phyloP scores from a whole-genome alignment of 345 rosid genomes.

The Gossypium mustelinum region DNA sequence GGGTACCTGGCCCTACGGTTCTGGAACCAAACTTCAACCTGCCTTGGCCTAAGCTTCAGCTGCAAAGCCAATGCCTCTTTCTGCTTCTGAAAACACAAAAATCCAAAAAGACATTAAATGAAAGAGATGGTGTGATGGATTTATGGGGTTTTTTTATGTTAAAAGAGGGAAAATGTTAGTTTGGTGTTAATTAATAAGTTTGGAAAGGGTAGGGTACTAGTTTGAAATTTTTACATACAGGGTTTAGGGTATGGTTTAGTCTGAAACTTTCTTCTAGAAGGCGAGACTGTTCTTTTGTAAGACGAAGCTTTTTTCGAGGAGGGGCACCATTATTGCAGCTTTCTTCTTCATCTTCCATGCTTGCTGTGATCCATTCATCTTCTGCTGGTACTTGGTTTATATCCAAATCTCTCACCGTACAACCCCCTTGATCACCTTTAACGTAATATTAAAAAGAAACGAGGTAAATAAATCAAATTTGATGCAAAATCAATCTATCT shows the following conservation, averaged over 20 bases:
- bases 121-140: neutral
- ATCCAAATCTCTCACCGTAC: conserved; percentile 53
- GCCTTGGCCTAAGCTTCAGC: conserved; percentile 80
- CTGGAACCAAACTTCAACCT: conserved; percentile 99
- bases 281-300: conserved; percentile 86
- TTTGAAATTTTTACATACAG: conserved; percentile 31
- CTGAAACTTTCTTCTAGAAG: conserved; percentile 96
- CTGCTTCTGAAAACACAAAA: conserved; percentile 58
- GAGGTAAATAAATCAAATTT: neutral
- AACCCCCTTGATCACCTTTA: conserved; percentile 22
- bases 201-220: neutral
- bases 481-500: conserved; percentile 1
- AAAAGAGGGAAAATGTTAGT: neutral
- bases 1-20: conserved; percentile 97
- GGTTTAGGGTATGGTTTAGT: conserved; percentile 80
- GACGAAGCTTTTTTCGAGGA: conserved; percentile 87
- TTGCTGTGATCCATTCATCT: conserved; percentile 44
- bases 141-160: conserved; percentile 3
- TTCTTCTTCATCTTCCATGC: conserved; percentile 50
- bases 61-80: conserved; percentile 80
- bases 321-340: conserved; percentile 39
- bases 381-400: conserved; percentile 59
- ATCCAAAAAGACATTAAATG: conserved; percentile 6
- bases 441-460: neutral
- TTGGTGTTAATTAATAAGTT: conserved; percentile 2